Evolutionary conservation across 805 yeast genomes (phyloP).

Genomic region (Kuraishia piskuri): DNA sequence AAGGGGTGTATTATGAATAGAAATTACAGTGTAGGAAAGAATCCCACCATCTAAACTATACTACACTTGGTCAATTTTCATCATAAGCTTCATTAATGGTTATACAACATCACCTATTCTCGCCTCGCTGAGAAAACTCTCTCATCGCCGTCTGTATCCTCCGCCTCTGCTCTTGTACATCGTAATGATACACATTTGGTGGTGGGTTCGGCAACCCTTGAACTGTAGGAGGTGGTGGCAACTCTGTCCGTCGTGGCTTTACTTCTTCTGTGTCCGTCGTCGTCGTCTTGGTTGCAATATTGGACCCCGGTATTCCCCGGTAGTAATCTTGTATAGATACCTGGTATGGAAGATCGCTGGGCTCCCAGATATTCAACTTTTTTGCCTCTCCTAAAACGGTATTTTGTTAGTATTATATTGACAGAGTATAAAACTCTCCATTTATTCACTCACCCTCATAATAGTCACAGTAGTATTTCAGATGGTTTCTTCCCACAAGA

Average conservation of each 20-base stretch:
- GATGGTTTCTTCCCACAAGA: constrained; percentile 67
- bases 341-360: constrained; percentile 24
- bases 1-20: too few relatives aligned
- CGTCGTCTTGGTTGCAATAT: neutral
- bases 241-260: neutral
- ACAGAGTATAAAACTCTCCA: neutral
- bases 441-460: constrained; percentile 38
- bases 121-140: neutral
- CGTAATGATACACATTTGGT: constrained; percentile 19
- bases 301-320: constrained; percentile 24
- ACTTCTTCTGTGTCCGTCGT: neutral
- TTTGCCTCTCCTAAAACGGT: constrained; percentile 12
- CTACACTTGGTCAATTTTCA: too few relatives aligned
- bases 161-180: constrained; percentile 12
- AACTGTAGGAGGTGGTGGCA: constrained; percentile 27
- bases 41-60: too few relatives aligned
- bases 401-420: constrained; percentile 2
- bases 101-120: neutral
- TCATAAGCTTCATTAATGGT: too few relatives aligned
- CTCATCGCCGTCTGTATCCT: constrained; percentile 8
- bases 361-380: constrained; percentile 10
- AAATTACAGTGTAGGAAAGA: too few relatives aligned
- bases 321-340: constrained; percentile 27
- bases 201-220: constrained; percentile 28
- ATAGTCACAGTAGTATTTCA: constrained; percentile 63